These are phyloP conservation scores for Gryganskiella cystojenkinii DNA, from an alignment of 192 early-diverging fungal species.

Conservation along the genomic window DNA sequence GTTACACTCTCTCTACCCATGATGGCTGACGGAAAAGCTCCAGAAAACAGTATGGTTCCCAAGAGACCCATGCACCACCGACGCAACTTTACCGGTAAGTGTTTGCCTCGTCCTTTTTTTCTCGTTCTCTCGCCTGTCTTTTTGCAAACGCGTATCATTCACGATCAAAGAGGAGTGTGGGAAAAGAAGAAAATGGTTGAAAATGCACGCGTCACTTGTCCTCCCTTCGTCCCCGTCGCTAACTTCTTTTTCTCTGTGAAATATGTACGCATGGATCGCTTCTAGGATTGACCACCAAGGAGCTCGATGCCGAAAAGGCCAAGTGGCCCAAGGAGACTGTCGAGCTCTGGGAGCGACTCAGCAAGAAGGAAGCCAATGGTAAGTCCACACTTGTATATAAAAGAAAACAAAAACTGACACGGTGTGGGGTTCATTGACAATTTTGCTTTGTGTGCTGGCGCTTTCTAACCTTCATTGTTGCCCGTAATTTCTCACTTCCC, in stretches of 20 bases:
- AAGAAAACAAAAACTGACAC: no score
- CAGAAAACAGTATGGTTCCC: conserved; percentile 31
- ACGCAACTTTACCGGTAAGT: conserved; percentile 48
- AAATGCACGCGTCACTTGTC: no score
- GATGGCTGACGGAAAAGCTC: conserved; percentile 39
- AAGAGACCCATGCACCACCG: conserved; percentile 53
- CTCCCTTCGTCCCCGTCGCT: no score
- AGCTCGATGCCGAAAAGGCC: conserved; percentile 44
- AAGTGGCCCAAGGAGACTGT: conserved; percentile 53
- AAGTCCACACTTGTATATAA: no score
- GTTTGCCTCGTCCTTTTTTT: neutral
- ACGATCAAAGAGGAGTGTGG: no score
- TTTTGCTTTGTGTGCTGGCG: no score
- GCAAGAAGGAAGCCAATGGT: conserved; percentile 54
- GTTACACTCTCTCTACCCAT: neutral
- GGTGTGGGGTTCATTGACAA: no score
- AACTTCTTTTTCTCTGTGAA: neutral
- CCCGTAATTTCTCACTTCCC: no score
- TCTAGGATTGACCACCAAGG: conserved; percentile 42
- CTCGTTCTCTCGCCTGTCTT: neutral
- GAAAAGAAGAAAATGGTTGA: no score
- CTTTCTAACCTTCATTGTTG: neutral
- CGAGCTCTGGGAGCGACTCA: conserved; percentile 38
- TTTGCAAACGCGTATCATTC: neutral
- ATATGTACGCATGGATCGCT: no score